Evolutionary conservation across 345 rosid genomes (phyloP), one percentile per base, ranked within the genome.

Genomic region (Eucalyptus camaldulensis): DNA sequence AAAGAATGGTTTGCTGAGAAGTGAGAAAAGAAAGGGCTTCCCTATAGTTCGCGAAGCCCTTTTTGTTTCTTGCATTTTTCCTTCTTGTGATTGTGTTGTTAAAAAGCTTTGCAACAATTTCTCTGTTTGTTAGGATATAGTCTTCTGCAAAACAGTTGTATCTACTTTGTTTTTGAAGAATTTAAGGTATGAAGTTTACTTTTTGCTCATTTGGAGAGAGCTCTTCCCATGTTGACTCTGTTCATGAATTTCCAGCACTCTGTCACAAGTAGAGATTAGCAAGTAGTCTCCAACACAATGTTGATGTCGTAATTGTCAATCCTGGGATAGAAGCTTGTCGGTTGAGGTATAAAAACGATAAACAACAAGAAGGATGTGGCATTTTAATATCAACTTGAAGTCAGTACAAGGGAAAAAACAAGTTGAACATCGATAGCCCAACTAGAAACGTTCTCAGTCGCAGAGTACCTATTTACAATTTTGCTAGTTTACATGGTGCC

Each of bases 1-100:
- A 90, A 88, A 87, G 89, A 83, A 88, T 89, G 94, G 86, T 49
- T 69, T 60, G 85, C 87, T 88, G 95, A 91, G 94, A 90, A 88
- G 90, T 31, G 44, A 33, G 81, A 22, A 90, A 87, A 85, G 90
- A 86, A 90, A 80, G 51, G 87, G 88, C 72, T 92, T 89, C 91
- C 88, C 53, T 90, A 88, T 86, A 86, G 53, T 94, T 88, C 92
- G 90, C 90, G 92, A 88, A 86, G 91, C 86, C 90, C 29, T 40
- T 76, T 76, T 10, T 10, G 29, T 76, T 76, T 76, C 83, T 21
- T 40, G 13, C 24, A 10, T 14, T 60, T 76, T 40, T 40, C 85
- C 6, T 76, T 37, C 47, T 76, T 76, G 47, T 40, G 47, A 40
- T 76, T 76, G 47, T 76, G 47, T 76, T 12, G 47, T 40, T 76